These are phyloP conservation scores for Neofusicoccum parvum DNA, from an alignment of 2,329 filamentous ascomycete species.

Conservation along the genomic window DNA sequence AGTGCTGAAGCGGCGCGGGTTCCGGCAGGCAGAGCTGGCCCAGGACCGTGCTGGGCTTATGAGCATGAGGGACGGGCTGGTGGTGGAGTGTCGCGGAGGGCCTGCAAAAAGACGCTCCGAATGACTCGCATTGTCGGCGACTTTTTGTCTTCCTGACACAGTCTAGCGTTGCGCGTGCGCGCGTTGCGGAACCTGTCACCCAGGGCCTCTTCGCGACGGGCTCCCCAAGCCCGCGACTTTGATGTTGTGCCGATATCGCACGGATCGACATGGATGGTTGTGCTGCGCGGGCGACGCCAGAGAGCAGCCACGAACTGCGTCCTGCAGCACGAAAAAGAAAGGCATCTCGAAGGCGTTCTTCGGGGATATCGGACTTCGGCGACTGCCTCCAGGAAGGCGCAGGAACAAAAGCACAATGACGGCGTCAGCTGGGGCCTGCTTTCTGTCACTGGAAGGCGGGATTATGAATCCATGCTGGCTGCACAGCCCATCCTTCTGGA, in stretches of 20 bases:
- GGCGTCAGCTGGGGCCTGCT: too few species aligned
- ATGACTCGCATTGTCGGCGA: constrained; percentile 14
- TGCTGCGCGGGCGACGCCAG: neutral
- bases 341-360: neutral
- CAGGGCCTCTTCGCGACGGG: too few species aligned
- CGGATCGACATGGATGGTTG: neutral
- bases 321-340: neutral
- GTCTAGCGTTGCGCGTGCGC: neutral
- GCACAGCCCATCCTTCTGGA: too few species aligned
- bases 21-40: neutral
- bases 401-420: neutral
- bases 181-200: too few species aligned
- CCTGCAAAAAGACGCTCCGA: constrained; percentile 1
- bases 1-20: constrained; percentile 4
- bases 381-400: neutral
- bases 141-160: neutral
- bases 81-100: neutral
- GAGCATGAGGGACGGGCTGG: constrained; percentile 15
- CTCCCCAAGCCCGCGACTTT: too few species aligned
- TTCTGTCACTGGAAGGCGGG: too few species aligned
- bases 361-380: constrained; percentile 3
- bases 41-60: constrained; percentile 16
- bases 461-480: too few species aligned
- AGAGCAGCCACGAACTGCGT: neutral
- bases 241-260: neutral